Evolutionary conservation across 441 rosid species (phyloP).

Genomic region (Euphorbia corollata): DNA sequence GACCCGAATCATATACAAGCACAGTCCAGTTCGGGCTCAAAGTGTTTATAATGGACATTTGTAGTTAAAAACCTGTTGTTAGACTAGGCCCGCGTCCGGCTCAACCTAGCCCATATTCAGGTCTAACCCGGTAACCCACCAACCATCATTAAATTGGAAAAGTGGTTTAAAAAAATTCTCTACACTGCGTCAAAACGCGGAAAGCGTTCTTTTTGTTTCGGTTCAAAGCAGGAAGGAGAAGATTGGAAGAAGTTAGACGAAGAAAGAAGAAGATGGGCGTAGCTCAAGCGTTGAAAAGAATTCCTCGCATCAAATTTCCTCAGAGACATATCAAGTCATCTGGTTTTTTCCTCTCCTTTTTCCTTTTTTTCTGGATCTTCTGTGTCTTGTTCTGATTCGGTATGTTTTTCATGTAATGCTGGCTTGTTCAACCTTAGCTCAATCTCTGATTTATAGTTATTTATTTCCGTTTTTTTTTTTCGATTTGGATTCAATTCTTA

Average conservation of each 20-base stretch:
- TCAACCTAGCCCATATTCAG: no score
- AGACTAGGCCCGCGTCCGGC: no score
- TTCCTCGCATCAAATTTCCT: slow-evolving; percentile 74
- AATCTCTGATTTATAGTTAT: neutral
- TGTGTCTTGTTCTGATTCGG: neutral
- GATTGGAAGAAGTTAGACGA: neutral
- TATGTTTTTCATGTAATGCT: neutral
- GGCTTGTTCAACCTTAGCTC: neutral
- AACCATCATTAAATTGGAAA: neutral
- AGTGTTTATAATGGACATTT: no score
- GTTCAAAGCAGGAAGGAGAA: slow-evolving; percentile 5
- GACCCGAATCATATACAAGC: no score
- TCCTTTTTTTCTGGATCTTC: neutral
- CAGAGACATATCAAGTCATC: slow-evolving; percentile 45
- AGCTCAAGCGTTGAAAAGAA: slow-evolving; percentile 56
- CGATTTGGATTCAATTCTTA: neutral
- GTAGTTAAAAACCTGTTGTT: no score
- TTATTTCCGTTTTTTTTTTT: neutral
- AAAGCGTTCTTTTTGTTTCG: neutral
- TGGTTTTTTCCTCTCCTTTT: slow-evolving; percentile 24
- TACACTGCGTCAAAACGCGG: slow-evolving; percentile 8
- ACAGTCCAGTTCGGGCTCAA: no score
- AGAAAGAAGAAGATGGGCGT: slow-evolving; percentile 30
- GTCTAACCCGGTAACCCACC: no score
- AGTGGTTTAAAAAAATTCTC: neutral